Conservation (phyloP, 371 early-diverging fungal genomes). For the Smittium mucronatum region DNA sequence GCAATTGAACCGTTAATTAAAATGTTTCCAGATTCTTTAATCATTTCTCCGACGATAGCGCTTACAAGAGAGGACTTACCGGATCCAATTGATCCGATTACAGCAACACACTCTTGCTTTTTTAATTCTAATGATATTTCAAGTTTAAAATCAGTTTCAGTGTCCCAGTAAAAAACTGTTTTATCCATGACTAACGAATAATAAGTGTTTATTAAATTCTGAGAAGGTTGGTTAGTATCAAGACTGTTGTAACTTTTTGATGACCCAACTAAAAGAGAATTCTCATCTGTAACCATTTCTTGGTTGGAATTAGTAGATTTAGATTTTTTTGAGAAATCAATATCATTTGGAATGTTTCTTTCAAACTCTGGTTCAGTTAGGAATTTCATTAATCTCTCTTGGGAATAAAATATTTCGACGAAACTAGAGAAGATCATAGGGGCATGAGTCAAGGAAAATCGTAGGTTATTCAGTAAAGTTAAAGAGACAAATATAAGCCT, state of each 20-base stretch:
- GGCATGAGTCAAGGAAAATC: background rate
- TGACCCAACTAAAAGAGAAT: too few species aligned
- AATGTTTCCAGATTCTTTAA: constrained; percentile 47
- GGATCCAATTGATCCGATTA: constrained; percentile 81
- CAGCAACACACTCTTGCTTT: constrained; percentile 49
- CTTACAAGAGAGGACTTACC: constrained; percentile 79
- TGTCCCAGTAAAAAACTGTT: constrained; percentile 33
- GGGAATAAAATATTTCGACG: background rate
- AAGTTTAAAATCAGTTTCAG: constrained; percentile 23
- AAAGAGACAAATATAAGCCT: background rate
- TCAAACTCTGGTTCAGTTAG: background rate
- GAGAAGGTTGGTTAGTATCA: too few species aligned
- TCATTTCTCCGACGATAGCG: constrained; percentile 80
- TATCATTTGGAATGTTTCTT: too few species aligned
- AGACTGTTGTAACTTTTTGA: too few species aligned
- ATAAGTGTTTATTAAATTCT: too few species aligned
- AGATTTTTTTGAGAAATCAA: too few species aligned
- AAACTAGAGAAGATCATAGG: background rate
- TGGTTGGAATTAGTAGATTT: too few species aligned
- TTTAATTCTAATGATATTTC: constrained; percentile 33
- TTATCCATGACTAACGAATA: too few species aligned
- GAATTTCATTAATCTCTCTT: background rate
- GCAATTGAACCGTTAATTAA: constrained; percentile 50
- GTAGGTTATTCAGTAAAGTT: background rate
- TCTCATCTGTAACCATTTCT: too few species aligned